phyloP scores from a whole-genome alignment of 495 filamentous ascomycete genomes.

The Antarctomyces pellizariae region DNA sequence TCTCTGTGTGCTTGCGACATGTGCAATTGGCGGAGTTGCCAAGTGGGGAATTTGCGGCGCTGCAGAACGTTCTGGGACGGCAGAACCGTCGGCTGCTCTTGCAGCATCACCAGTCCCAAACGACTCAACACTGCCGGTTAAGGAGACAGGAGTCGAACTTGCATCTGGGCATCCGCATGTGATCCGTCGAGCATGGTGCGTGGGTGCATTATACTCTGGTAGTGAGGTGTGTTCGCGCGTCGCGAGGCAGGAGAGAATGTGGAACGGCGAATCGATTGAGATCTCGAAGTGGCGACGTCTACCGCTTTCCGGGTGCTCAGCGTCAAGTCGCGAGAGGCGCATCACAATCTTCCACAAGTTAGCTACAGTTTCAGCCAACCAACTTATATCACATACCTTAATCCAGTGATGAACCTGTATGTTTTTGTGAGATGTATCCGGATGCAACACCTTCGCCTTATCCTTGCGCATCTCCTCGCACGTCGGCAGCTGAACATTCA shows the following conservation, averaged over 20 bases:
- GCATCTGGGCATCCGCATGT: slow-evolving; percentile 66
- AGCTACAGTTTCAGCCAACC: slow-evolving; percentile 6
- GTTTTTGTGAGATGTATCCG: slow-evolving; percentile 88
- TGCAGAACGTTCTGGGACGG: slow-evolving; percentile 2
- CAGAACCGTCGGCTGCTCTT: slow-evolving; percentile 1
- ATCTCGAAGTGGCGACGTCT: slow-evolving; percentile 94
- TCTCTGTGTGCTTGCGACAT: slow-evolving; percentile 10
- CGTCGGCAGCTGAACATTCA: slow-evolving; percentile 83
- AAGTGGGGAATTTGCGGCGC: slow-evolving; percentile 6
- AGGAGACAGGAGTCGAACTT: too few relatives aligned
- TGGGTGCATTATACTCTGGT: slow-evolving; percentile 66
- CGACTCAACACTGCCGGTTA: too few relatives aligned
- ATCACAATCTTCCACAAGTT: slow-evolving; percentile 60
- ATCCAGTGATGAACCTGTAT: slow-evolving; percentile 98
- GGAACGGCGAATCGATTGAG: slow-evolving; percentile 93
- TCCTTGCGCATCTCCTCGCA: slow-evolving; percentile 77
- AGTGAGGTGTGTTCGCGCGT: slow-evolving; percentile 78
- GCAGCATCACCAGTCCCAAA: too few relatives aligned
- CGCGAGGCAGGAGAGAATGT: slow-evolving; percentile 82
- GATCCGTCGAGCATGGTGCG: too few relatives aligned
- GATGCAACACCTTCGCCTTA: slow-evolving; percentile 49
- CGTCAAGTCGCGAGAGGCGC: slow-evolving; percentile 74
- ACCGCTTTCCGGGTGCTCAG: slow-evolving; percentile 44
- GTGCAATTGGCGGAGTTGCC: slow-evolving; percentile 10
- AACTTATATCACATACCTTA: slow-evolving; percentile 37